phyloP scores from a whole-genome alignment of 495 filamentous ascomycete genomes.

The Penicillium simplicissimum region DNA sequence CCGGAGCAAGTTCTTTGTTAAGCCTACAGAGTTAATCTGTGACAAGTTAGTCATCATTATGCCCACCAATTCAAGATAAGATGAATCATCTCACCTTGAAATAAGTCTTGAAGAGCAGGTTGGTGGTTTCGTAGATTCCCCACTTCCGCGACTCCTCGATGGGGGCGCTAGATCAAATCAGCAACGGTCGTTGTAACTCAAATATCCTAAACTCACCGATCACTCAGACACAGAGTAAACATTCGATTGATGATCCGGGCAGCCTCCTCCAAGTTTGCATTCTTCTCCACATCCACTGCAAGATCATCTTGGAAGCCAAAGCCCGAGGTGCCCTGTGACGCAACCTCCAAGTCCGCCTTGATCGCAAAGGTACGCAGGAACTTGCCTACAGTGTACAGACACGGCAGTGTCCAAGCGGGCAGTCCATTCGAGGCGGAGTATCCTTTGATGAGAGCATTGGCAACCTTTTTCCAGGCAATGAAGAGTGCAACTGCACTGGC shows the following conservation, averaged over 20 bases:
- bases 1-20: conserved; percentile 87
- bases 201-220: conserved; percentile 63
- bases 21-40: conserved; percentile 76
- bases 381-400: conserved; percentile 80
- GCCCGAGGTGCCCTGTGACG: conserved; percentile 39
- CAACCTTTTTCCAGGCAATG: conserved; percentile 78
- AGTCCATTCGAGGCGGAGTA: conserved; percentile 66
- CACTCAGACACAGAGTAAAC: conserved; percentile 83
- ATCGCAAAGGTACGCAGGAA: conserved; percentile 85
- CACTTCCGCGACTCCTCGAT: conserved; percentile 93
- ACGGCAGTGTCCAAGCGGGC: conserved; percentile 84
- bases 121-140: conserved; percentile 91
- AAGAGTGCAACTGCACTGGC: conserved; percentile 74
- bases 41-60: conserved; percentile 8
- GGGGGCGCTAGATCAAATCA: conserved; percentile 61
- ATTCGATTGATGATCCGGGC: conserved; percentile 84
- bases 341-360: conserved; percentile 67
- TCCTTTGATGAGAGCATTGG: conserved; percentile 67
- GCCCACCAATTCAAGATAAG: not conserved
- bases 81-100: conserved; percentile 62
- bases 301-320: conserved; percentile 73
- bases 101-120: conserved; percentile 95
- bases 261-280: conserved; percentile 83
- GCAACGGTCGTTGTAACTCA: conserved; percentile 12
- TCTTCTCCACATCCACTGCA: conserved; percentile 66